phyloP scores from a whole-genome alignment of 805 yeast genomes.

The Wickerhamomyces queroliae region DNA sequence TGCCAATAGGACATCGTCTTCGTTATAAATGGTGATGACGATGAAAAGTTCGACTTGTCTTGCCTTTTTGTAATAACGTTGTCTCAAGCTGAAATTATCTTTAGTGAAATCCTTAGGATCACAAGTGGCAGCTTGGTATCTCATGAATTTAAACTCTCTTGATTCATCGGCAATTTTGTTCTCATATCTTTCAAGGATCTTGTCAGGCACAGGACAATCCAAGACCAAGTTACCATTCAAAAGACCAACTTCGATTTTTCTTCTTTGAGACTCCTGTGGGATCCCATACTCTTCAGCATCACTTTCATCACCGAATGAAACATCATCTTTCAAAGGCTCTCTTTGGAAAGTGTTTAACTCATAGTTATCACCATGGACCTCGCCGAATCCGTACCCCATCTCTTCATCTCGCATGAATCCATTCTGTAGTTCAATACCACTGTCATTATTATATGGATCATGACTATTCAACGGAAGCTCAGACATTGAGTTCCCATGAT shows the following conservation, averaged over 20 bases:
- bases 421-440: slow-evolving; percentile 10
- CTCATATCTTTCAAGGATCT: slow-evolving; percentile 49
- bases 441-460: slow-evolving; percentile 7
- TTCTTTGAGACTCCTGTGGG: slow-evolving; percentile 38
- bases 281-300: slow-evolving; percentile 37
- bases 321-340: slow-evolving; percentile 10
- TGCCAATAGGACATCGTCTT: slow-evolving; percentile 75
- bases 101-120: slow-evolving; percentile 68
- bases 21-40: slow-evolving; percentile 87
- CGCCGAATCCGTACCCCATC: slow-evolving; percentile 31
- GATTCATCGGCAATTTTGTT: slow-evolving; percentile 36
- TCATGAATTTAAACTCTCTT: slow-evolving; percentile 72
- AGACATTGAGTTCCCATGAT: slow-evolving; percentile 4
- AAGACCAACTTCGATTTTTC: slow-evolving; percentile 25
- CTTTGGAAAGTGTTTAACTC: slow-evolving; percentile 20
- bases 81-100: slow-evolving; percentile 75
- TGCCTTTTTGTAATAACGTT: slow-evolving; percentile 68
- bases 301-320: slow-evolving; percentile 31
- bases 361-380: slow-evolving; percentile 21
- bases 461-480: slow-evolving; percentile 1
- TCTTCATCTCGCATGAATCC: slow-evolving; percentile 21
- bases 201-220: slow-evolving; percentile 84
- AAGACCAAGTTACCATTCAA: slow-evolving; percentile 71
- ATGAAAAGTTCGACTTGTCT: slow-evolving; percentile 82
- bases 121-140: slow-evolving; percentile 92